Conservation (phyloP, 257 asterid species). For the Sherardia arvensis region DNA sequence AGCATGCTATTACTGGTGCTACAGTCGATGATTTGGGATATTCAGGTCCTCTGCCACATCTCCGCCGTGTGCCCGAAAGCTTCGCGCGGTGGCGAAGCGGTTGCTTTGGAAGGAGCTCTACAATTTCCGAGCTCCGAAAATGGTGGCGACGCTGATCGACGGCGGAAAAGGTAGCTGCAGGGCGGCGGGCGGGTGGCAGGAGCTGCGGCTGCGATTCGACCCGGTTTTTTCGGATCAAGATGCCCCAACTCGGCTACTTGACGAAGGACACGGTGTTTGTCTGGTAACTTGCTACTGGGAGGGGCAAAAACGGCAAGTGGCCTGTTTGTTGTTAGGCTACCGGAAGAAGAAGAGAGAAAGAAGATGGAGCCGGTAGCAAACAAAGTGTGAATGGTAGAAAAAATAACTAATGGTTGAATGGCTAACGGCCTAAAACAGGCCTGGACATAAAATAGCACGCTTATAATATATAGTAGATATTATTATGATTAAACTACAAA, state of each 20-base stretch:
- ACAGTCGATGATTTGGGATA: conserved; percentile 58
- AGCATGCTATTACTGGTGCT: conserved; percentile 38
- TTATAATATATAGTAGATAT: too few species aligned
- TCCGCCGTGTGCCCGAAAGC: conserved; percentile 42
- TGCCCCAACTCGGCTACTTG: conserved; percentile 44
- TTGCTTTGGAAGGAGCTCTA: conserved; percentile 72
- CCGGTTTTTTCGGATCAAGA: conserved; percentile 30
- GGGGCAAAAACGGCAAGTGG: too few species aligned
- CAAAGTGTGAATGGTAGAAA: too few species aligned
- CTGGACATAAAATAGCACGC: too few species aligned
- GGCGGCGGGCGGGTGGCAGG: conserved; percentile 54
- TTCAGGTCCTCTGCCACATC: conserved; percentile 38
- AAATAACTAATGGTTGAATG: too few species aligned
- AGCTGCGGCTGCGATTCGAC: conserved; percentile 63
- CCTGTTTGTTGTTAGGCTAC: too few species aligned
- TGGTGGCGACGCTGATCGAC: conserved; percentile 32
- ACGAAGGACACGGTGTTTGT: conserved; percentile 31
- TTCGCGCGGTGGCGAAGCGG: conserved; percentile 61
- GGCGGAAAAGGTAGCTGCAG: conserved; percentile 29
- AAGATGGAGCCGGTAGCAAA: too few species aligned
- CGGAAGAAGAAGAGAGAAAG: too few species aligned
- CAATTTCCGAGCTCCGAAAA: conserved; percentile 49
- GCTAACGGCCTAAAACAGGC: too few species aligned
- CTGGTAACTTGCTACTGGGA: too few species aligned
- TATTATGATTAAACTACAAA: too few species aligned